Conservation (phyloP, 2,329 filamentous ascomycete species). For the Metarhizium humberi region DNA sequence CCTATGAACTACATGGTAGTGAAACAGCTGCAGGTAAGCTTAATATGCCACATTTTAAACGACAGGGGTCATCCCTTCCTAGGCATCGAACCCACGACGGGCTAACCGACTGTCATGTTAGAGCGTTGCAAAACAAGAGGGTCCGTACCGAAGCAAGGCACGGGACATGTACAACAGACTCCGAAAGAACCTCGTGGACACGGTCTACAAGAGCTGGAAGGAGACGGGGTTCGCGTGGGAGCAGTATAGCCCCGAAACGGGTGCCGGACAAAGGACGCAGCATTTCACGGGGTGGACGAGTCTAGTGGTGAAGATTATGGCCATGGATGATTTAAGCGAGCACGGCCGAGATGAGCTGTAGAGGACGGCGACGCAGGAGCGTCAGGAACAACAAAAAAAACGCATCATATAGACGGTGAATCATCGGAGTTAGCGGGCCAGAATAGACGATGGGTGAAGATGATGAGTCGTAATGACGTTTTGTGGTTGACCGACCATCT, state of each 20-base stretch:
- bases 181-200: slow-evolving; percentile 77
- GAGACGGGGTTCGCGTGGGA: slow-evolving; percentile 97
- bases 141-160: slow-evolving; percentile 61
- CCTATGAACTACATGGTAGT: slow-evolving; percentile 91
- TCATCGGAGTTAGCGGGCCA: not conserved
- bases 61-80: not conserved
- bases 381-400: not conserved
- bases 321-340: slow-evolving; percentile 63
- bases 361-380: not conserved
- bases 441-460: not conserved
- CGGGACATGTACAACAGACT: slow-evolving; percentile 66
- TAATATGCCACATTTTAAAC: not conserved
- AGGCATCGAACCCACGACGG: not conserved
- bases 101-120: slow-evolving; percentile 20
- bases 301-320: slow-evolving; percentile 94
- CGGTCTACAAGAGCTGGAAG: slow-evolving; percentile 79
- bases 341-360: slow-evolving; percentile 39
- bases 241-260: slow-evolving; percentile 92
- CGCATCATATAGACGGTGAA: not conserved
- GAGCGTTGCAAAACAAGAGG: slow-evolving; percentile 55
- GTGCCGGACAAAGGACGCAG: slow-evolving; percentile 87
- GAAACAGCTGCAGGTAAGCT: slow-evolving; percentile 66
- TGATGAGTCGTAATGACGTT: not conserved
- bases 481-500: not conserved
- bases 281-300: slow-evolving; percentile 99